phyloP scores from a whole-genome alignment of 83 land plant species.

The Diphasiastrum complanatum region DNA sequence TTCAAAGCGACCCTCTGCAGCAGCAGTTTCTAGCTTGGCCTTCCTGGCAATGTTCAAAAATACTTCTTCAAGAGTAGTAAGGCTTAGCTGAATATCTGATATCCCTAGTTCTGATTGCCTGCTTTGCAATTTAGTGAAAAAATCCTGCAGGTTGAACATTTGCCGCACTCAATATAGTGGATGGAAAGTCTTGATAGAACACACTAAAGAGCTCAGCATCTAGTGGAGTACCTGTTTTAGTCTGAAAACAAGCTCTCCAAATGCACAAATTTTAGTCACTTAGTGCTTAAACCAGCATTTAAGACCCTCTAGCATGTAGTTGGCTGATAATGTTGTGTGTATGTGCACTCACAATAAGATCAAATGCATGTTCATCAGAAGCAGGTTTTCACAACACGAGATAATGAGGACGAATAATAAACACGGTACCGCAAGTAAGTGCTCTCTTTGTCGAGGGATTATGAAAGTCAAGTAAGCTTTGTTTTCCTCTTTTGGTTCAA shows the following conservation, averaged over 20 bases:
- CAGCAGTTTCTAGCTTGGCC: constrained; percentile 35
- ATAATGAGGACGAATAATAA: too few relatives aligned
- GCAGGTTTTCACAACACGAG: too few relatives aligned
- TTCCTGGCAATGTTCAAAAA: constrained; percentile 33
- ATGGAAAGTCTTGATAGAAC: background rate
- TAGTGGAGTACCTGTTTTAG: background rate
- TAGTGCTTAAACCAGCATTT: too few relatives aligned
- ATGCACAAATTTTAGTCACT: too few relatives aligned
- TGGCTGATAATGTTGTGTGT: too few relatives aligned
- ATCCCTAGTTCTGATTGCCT: constrained; percentile 26
- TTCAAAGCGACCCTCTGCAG: constrained; percentile 51
- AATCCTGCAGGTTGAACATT: constrained; percentile 23
- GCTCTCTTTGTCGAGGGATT: constrained; percentile 76
- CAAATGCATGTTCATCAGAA: background rate
- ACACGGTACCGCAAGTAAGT: constrained; percentile 50
- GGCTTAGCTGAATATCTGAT: constrained; percentile 39
- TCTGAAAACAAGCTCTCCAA: background rate
- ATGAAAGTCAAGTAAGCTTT: constrained; percentile 73
- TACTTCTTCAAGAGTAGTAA: constrained; percentile 45
- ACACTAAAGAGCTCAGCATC: background rate
- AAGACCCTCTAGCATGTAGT: too few relatives aligned
- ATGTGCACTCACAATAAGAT: too few relatives aligned
- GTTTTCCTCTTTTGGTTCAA: constrained; percentile 72
- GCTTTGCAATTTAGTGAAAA: constrained; percentile 26
- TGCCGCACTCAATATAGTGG: background rate